phyloP scores from a whole-genome alignment of 495 filamentous ascomycete species.

The Rhizodiscina lignyota region DNA sequence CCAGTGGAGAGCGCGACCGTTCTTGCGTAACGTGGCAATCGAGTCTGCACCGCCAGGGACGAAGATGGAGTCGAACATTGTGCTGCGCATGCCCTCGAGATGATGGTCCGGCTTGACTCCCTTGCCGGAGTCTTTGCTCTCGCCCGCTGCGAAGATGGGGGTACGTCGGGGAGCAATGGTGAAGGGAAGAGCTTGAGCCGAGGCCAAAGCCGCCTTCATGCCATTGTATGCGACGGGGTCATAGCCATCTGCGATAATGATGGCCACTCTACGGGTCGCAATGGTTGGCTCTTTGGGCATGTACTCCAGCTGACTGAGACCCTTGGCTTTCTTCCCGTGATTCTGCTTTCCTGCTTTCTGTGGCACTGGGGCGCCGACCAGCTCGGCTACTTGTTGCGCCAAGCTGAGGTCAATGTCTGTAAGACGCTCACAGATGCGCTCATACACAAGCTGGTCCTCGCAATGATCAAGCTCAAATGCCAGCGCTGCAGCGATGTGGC shows the following conservation, averaged over 20 bases:
- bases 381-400: constrained; percentile 49
- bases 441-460: constrained; percentile 68
- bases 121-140: constrained; percentile 25
- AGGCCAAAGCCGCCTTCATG: constrained; percentile 42
- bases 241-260: constrained; percentile 70
- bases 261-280: constrained; percentile 52
- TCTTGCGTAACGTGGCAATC: constrained; percentile 43
- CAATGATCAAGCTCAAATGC: constrained; percentile 81
- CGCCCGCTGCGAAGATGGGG: constrained; percentile 41
- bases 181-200: constrained; percentile 48
- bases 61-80: constrained; percentile 73
- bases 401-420: constrained; percentile 57
- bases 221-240: constrained; percentile 47
- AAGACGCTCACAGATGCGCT: constrained; percentile 51
- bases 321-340: constrained; percentile 47
- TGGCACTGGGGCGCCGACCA: constrained; percentile 48
- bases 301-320: constrained; percentile 55
- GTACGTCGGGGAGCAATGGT: constrained; percentile 49
- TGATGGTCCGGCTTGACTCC: constrained; percentile 62
- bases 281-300: constrained; percentile 46
- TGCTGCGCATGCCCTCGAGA: constrained; percentile 66
- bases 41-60: constrained; percentile 53
- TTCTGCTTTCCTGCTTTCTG: constrained; percentile 34
- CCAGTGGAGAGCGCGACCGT: constrained; percentile 69
- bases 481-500: constrained; percentile 52